A percentile compares a stretch with the other conserved stretches of the same genome.
phyloP scores from a whole-genome alignment of 2,329 filamentous ascomycete species.

The Tolypocladium album region DNA sequence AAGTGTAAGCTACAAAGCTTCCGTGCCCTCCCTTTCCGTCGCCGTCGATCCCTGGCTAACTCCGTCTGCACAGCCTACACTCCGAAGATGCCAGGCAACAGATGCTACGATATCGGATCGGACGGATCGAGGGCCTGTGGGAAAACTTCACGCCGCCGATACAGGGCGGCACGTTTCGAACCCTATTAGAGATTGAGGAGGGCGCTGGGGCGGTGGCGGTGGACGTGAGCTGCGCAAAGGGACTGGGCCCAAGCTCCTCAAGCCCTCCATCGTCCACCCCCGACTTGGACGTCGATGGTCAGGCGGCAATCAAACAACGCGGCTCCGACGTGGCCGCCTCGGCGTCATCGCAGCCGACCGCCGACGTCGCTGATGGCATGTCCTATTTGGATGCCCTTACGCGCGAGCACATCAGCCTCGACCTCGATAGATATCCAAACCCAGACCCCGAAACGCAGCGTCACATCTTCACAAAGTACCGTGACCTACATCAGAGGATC shows the following conservation, averaged over 20 bases:
- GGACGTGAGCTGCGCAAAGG: conserved; percentile 8
- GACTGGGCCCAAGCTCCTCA: conserved; percentile 29
- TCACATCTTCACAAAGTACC: conserved; percentile 69
- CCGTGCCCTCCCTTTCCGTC: neutral
- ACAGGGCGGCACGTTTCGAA: conserved; percentile 71
- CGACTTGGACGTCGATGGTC: conserved; percentile 31
- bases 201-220: conserved; percentile 16
- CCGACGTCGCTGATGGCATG: conserved; percentile 44
- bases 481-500: conserved; percentile 62
- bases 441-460: conserved; percentile 65
- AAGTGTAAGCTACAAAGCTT: conserved; percentile 49
- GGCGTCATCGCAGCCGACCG: conserved; percentile 34
- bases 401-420: conserved; percentile 60
- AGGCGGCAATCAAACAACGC: conserved; percentile 18
- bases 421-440: conserved; percentile 70
- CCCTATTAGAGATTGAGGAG: conserved; percentile 24
- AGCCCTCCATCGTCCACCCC: conserved; percentile 43
- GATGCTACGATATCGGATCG: conserved; percentile 79
- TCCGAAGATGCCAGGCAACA: conserved; percentile 62
- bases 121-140: conserved; percentile 72
- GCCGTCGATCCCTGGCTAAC: neutral
- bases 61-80: conserved; percentile 52
- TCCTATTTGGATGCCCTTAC: conserved; percentile 62
- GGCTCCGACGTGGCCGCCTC: neutral
- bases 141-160: conserved; percentile 83